Evolutionary conservation across 495 filamentous ascomycete genomes (phyloP), one percentile per base, ranked within the genome.

Genomic region (Delitschia confertaspora): DNA sequence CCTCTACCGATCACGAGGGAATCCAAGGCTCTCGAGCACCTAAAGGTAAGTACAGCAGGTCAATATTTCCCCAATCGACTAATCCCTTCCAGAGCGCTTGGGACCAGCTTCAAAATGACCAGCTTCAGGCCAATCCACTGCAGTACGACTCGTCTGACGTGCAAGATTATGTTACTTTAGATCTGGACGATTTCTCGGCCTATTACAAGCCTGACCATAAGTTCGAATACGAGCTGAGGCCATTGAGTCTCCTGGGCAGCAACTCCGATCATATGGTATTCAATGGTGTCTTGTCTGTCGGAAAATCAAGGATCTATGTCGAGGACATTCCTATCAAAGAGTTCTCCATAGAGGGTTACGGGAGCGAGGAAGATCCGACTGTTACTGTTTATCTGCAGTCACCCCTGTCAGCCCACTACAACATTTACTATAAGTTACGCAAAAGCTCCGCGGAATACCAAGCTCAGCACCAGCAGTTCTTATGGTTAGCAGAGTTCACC

Each of bases 271-370:
- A 50, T 0, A 42, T 58, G 8, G 35, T 53, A 0, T 74, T 85
- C 36, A 75, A 84, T 54, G 83, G 82, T 0, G 53, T 77, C 2
- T 61, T 85, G 8, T 65, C 58, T 8, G 32, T 61, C 21, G 76
- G 72, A 1, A 45, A 62, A 9, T 41, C 33, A 2, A 38, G 44
- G 0, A 58, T 61, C 11, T 82, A 72, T 51, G 64, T 85, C 2
- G 58, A 69, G 29, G 58, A 49, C 25, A 64, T 83, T 4, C 68
- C 69, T 6, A 80, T 85, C 43, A 45, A 57, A 1, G 61, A 66
- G 18, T 59, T 82, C 8, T 76, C 80, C 0, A 71, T 85, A 24
- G 82, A 78, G 18, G 78, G 78, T 41, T 85, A 85, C 61, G 74
- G 71, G 3, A 51, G 64, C 13, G 40, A 57, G 0, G 47, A 49